These are phyloP conservation scores for Cladophialophora exuberans DNA, from an alignment of 2,329 filamentous ascomycete species.

Conservation along the genomic window DNA sequence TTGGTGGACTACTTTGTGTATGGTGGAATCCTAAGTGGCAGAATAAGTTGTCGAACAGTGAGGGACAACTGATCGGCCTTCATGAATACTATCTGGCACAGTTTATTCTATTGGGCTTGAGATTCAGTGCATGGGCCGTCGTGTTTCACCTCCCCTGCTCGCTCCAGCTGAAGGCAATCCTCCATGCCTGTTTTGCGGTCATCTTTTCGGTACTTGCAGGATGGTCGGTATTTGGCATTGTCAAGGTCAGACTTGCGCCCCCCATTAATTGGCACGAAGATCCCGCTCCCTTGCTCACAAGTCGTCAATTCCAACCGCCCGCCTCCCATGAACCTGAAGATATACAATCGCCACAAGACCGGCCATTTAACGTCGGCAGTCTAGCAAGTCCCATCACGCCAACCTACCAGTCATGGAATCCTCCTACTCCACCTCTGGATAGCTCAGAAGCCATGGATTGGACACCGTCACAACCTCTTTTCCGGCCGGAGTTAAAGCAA, in stretches of 20 bases:
- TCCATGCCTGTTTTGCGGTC: conserved; percentile 41
- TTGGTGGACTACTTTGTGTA: conserved; percentile 47
- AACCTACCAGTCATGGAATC: conserved; percentile 42
- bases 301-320: conserved; percentile 28
- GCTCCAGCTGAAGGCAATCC: conserved; percentile 8
- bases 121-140: conserved; percentile 49
- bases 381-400: conserved; percentile 31
- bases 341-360: conserved; percentile 5
- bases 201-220: conserved; percentile 46
- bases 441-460: conserved; percentile 53
- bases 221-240: conserved; percentile 38
- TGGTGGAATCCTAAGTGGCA: conserved; percentile 56
- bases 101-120: conserved; percentile 47
- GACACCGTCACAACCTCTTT: conserved; percentile 47
- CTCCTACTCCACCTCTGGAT: conserved; percentile 39
- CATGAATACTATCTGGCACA: conserved; percentile 52
- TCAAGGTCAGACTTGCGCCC: conserved; percentile 47
- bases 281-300: conserved; percentile 26
- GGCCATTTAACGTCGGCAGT: conserved; percentile 38
- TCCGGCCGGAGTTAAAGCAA: conserved; percentile 30
- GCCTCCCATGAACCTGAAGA: not conserved
- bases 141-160: conserved; percentile 31
- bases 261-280: conserved; percentile 39
- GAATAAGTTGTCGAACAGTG: conserved; percentile 46
- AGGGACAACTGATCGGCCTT: conserved; percentile 46